A percentile compares a stretch with the other conserved stretches of the same genome.
phyloP scores from a whole-genome alignment of 306 rosid genomes.

The Castanopsis chinensis region DNA sequence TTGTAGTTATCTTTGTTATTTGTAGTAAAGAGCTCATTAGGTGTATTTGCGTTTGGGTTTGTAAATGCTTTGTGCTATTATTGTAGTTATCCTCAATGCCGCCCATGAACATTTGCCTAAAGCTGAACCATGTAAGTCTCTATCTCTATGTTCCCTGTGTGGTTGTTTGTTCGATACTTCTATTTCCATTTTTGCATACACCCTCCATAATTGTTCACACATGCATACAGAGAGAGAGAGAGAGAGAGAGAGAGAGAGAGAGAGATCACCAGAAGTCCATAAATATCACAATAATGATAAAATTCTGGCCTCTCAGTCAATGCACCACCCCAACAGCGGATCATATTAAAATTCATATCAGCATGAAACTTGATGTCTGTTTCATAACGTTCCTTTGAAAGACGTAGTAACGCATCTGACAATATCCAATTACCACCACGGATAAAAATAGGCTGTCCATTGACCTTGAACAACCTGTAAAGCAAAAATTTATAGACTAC shows the following conservation, averaged over 20 bases:
- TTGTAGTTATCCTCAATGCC: too few species aligned
- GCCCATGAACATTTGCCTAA: not conserved
- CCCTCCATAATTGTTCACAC: not conserved
- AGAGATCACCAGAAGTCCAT: constrained; percentile 81
- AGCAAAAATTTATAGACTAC: constrained; percentile 16
- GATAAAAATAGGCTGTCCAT: constrained; percentile 82
- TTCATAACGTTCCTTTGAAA: constrained; percentile 77
- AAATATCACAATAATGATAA: constrained; percentile 81
- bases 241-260: constrained; percentile 11
- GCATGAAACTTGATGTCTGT: constrained; percentile 93
- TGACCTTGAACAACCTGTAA: constrained; percentile 85
- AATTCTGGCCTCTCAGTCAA: constrained; percentile 95
- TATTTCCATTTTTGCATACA: not conserved
- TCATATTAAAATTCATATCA: constrained; percentile 94
- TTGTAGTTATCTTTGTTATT: too few species aligned
- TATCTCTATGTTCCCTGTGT: not conserved
- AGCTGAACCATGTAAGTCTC: not conserved
- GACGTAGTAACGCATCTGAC: constrained; percentile 89
- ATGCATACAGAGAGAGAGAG: not conserved
- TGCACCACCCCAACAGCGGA: constrained; percentile 99
- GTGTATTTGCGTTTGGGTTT: too few species aligned
- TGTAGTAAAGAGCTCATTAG: too few species aligned
- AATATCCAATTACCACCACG: constrained; percentile 98
- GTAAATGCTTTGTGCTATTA: too few species aligned
- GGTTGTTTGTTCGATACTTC: too few species aligned